Evolutionary conservation across 1,284 basidiomycete genomes (phyloP), one percentile per base, ranked within the genome.

Genomic region (Cutaneotrichosporon mucoides): DNA sequence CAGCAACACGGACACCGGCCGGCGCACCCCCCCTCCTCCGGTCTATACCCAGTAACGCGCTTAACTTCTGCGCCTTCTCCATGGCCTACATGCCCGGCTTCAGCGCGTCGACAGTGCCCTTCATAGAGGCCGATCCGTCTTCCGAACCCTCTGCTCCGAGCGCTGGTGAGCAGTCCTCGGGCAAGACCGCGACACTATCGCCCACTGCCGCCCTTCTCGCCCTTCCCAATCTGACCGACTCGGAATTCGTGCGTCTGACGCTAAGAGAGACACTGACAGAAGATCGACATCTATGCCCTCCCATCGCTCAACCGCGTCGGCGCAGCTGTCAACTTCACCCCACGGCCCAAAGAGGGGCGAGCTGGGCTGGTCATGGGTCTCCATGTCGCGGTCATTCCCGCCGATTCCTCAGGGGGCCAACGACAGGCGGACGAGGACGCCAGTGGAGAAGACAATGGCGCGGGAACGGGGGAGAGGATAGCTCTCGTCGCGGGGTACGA

Each of bases 41-140:
- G 64, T 87, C 87, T 0, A 79, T 95, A 75, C 88, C 90, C 68
- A 86, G 92, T 59, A 96, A 95, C 73, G 85, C 91, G 2, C 81
- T 95, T 63, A 95, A 94, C 73, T 95, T 89, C 71, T 94, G 92
- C 76, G 84, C 86, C 1, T 92, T 94, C 72, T 84, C 86, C 4
- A 70, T 88, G 0, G 68, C 84, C 36, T 71, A 41, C 4, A 34
- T 47, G 37, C 40, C 56, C 47, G 53, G 53, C 41, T 63, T 62
- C 47, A 57, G 59, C 40, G 54, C 47, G 64, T 64, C 53, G 62
- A 63, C 68, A 62, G 37, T 46, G 16, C 44, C 44, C n/a, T 9
- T 33, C 6, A 15, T 24, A 9, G 44, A 24, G 44, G 44, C 15
- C 15, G 44, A 24, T 24, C 24, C 24, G 24, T 24, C 24, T 24